phyloP scores from a whole-genome alignment of 345 rosid genomes.

The Corchorus capsularis region DNA sequence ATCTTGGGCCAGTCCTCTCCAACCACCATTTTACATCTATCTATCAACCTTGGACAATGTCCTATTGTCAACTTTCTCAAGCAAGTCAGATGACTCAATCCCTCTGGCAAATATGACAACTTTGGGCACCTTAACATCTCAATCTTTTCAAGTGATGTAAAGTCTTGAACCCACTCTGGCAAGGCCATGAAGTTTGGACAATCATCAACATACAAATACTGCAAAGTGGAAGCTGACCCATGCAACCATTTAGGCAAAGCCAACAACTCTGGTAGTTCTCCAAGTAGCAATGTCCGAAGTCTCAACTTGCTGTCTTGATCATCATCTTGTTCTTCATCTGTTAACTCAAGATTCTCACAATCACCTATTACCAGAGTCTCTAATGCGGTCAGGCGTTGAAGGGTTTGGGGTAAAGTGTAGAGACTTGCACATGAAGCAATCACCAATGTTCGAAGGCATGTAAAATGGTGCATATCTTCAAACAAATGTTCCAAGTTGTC shows the following conservation, averaged over 20 bases:
- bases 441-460: neutral
- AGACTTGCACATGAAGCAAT: neutral
- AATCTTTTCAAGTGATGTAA: neutral
- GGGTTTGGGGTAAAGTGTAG: neutral
- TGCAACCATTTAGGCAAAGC: neutral
- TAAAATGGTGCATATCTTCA: neutral
- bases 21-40: neutral
- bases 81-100: neutral
- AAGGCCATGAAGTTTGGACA: neutral
- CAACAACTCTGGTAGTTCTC: neutral
- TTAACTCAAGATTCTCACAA: neutral
- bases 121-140: neutral
- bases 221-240: neutral
- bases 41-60: neutral
- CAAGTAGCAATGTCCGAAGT: neutral
- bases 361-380: neutral
- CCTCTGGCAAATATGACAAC: neutral
- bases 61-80: neutral
- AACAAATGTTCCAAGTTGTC: neutral
- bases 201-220: neutral
- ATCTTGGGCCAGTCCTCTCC: constrained; percentile 6
- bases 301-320: neutral
- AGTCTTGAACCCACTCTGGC: neutral
- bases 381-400: neutral
- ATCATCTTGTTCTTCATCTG: neutral